Conservation (phyloP, 2,329 filamentous ascomycete genomes). For the Trichothecium roseum region DNA sequence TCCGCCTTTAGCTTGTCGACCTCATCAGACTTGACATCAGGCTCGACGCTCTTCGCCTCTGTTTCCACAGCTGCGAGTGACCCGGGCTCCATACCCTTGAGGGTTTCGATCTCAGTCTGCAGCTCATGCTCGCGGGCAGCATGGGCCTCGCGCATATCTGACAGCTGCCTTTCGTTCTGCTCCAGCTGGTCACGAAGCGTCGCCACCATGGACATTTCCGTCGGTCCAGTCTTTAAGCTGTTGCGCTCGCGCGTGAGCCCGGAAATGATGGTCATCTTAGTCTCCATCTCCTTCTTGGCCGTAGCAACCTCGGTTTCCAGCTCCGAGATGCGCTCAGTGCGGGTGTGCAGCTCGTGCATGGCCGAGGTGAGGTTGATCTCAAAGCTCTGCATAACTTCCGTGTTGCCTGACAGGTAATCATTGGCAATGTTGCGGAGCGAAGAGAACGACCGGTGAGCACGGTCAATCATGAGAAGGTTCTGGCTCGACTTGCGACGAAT, state of each 20-base stretch:
- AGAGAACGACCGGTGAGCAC: constrained; percentile 82
- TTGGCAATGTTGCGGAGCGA: constrained; percentile 79
- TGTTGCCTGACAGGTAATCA: constrained; percentile 73
- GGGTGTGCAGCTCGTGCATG: constrained; percentile 80
- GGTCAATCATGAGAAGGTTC: constrained; percentile 76
- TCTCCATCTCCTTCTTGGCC: constrained; percentile 92
- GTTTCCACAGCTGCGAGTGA: too few species aligned
- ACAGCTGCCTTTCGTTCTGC: constrained; percentile 74
- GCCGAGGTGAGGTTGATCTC: constrained; percentile 84
- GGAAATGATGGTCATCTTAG: constrained; percentile 90
- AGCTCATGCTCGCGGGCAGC: constrained; percentile 67
- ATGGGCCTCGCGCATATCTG: constrained; percentile 61
- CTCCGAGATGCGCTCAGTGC: constrained; percentile 82
- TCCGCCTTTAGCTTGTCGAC: constrained; percentile 61
- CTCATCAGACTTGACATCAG: constrained; percentile 31
- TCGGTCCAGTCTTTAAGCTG: constrained; percentile 71
- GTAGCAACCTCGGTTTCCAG: constrained; percentile 75
- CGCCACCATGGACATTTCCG: constrained; percentile 86
- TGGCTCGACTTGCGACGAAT: constrained; percentile 91
- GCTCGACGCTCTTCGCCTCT: constrained; percentile 14
- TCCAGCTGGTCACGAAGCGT: constrained; percentile 81
- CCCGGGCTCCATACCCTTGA: constrained; percentile 45
- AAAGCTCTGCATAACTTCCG: constrained; percentile 83
- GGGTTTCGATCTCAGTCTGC: constrained; percentile 55
- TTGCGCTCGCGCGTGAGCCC: constrained; percentile 87